Conservation (phyloP, 108 stramenopile genomes). For the Pinguiococcus pyrenoidosus region DNA sequence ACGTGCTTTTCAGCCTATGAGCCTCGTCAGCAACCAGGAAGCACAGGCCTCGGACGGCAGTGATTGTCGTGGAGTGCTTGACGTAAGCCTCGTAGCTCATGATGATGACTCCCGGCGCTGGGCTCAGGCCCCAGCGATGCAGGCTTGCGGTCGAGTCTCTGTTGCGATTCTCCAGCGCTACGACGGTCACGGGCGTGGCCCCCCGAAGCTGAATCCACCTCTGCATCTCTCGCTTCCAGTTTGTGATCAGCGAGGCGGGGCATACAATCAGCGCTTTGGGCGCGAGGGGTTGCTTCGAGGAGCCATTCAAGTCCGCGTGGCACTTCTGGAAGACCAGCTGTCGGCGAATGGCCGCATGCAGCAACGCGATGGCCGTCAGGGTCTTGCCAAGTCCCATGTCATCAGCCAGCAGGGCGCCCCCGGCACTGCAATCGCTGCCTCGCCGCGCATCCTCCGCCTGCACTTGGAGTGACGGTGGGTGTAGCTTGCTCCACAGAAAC, state of each 20-base stretch:
- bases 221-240: conserved; percentile 1
- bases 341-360: background rate
- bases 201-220: background rate
- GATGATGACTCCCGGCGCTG: too few species aligned
- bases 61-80: too few species aligned
- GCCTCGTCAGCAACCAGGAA: conserved; percentile 4
- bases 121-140: background rate
- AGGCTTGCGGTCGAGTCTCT: background rate
- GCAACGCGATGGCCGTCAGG: conserved; percentile 1
- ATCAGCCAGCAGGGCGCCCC: too few species aligned
- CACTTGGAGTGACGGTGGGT: too few species aligned
- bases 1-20: background rate
- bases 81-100: too few species aligned
- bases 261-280: conserved; percentile 2
- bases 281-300: background rate
- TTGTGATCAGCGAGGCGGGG: background rate
- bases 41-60: too few species aligned
- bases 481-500: too few species aligned
- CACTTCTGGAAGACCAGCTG: background rate
- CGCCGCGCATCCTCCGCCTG: too few species aligned
- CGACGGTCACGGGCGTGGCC: background rate
- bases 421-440: too few species aligned
- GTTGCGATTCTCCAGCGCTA: too few species aligned
- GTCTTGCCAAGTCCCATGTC: conserved; percentile 8
- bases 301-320: too few species aligned